Base-by-base conservation (phyloP, 2,329 filamentous ascomycete species). In the Diaporthe humulicola region DNA sequence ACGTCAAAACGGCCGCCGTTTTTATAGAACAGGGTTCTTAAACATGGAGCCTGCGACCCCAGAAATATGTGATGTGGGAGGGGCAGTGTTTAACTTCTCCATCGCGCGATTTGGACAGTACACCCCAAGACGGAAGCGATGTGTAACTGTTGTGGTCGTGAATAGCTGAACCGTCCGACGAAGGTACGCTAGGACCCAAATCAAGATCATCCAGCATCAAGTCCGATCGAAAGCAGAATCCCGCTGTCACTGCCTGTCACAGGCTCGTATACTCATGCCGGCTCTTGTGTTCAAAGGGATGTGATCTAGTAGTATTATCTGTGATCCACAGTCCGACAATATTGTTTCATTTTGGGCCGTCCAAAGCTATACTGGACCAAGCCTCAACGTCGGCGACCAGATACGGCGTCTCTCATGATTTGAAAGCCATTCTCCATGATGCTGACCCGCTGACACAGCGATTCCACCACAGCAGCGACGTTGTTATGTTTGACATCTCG, bases 351-450 rank as follows among this genome's bases (percentile, higher is more conserved):
- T 25, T 9, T 30, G n/a, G n/a, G 22, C 14, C 8, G 17, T 45
- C 8, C 10, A 64, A 3, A 14, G 15, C 14, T 10, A 8, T 33
- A 45, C 17, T 38, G 10, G 14, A 25, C n/a, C 48, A 40, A 36
- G 28, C 3, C 4, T 69, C 33, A 69, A 28, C 64, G 33, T 22
- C 28, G n/a, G 17, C 33, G 64, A n/a, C 22, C 15, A 25, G 12
- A 38, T 25, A 54, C 15, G 15, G 10, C n/a, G 15, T 69, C 48
- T 40, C 48, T 69, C 33, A 54, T 25, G n/a, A 40, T 38, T 14
- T 40, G 33, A 36, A 69, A 69, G 48, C 64, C 64, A 3, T 54
- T 69, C 15, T 69, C 64, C 33, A 69, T 54, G 9, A 69, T 17
- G 22, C 64, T 38, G 45, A 69, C 33, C 22, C 64, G 64, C 15